Percentiles rank a stretch among this genome's conserved stretches.
Conservation (phyloP, 495 filamentous ascomycete species). For the Aspergillus steynii region DNA sequence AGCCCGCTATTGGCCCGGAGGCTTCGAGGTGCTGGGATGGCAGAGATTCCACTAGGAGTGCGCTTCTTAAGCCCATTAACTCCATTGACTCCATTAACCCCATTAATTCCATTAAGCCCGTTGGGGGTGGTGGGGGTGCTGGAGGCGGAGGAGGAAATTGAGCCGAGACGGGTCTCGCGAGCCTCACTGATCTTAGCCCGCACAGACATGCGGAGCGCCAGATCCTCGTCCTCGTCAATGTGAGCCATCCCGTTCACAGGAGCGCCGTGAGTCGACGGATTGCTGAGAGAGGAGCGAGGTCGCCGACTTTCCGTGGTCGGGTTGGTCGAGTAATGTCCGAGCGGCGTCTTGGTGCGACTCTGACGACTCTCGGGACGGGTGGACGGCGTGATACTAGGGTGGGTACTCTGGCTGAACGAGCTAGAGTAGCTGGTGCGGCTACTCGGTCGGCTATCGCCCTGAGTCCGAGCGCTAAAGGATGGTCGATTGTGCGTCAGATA, state of each 20-base stretch:
- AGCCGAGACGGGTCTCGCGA: constrained; percentile 34
- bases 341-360: constrained; percentile 68
- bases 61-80: constrained; percentile 39
- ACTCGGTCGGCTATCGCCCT: constrained; percentile 48
- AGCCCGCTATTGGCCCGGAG: constrained; percentile 50
- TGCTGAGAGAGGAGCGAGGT: constrained; percentile 50
- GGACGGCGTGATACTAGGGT: constrained; percentile 31
- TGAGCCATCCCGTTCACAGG: constrained; percentile 41
- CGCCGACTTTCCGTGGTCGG: constrained; percentile 47
- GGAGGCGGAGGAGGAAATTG: constrained; percentile 25
- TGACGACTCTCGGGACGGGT: constrained; percentile 66
- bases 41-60: constrained; percentile 51
- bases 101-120: constrained; percentile 14
- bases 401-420: constrained; percentile 44
- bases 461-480: constrained; percentile 49
- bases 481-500: constrained; percentile 47
- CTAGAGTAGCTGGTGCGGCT: constrained; percentile 48
- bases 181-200: constrained; percentile 30
- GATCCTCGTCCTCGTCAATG: constrained; percentile 45
- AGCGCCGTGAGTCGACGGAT: constrained; percentile 34
- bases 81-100: background rate
- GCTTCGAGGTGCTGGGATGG: constrained; percentile 52
- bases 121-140: constrained; percentile 17
- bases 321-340: constrained; percentile 50
- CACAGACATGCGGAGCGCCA: constrained; percentile 38